Conservation (phyloP, 176 grass and related monocot species). For the Oryza meyeriana region DNA sequence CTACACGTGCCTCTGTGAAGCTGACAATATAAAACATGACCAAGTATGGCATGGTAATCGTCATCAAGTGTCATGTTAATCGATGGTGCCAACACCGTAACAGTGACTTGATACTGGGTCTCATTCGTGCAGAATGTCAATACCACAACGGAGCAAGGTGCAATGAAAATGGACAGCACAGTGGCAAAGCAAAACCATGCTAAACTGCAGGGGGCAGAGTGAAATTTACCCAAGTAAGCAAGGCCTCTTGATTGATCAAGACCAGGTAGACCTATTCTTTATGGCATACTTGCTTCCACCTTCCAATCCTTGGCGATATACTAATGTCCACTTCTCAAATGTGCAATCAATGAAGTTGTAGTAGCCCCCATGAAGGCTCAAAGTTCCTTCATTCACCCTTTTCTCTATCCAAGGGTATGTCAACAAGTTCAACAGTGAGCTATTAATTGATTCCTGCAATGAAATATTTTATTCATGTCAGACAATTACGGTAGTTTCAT, state of each 20-base stretch:
- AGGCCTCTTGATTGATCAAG: constrained; percentile 31
- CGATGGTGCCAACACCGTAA: not conserved
- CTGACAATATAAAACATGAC: not conserved
- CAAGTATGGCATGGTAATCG: not conserved
- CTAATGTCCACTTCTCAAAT: constrained; percentile 91
- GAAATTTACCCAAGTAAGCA: constrained; percentile 49
- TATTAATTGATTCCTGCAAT: constrained; percentile 83
- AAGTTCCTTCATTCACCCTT: constrained; percentile 67
- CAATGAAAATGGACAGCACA: constrained; percentile 28
- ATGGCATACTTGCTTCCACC: constrained; percentile 97
- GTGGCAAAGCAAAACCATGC: constrained; percentile 45
- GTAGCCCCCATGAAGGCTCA: constrained; percentile 85
- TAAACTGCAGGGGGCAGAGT: constrained; percentile 40
- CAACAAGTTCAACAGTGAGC: constrained; percentile 84
- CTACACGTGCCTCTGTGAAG: not conserved
- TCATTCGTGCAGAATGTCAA: constrained; percentile 21
- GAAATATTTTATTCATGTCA: constrained; percentile 28
- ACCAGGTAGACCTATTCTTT: constrained; percentile 73
- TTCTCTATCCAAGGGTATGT: constrained; percentile 97
- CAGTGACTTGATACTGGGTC: constrained; percentile 27
- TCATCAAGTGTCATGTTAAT: constrained; percentile 5
- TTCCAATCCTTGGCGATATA: constrained; percentile 69
- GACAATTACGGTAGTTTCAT: not conserved
- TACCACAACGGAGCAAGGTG: constrained; percentile 29
- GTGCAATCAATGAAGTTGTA: constrained; percentile 86